These are phyloP conservation scores for Podaxis rugospora DNA, from an alignment of 768 basidiomycete genomes.

Conservation along the genomic window DNA sequence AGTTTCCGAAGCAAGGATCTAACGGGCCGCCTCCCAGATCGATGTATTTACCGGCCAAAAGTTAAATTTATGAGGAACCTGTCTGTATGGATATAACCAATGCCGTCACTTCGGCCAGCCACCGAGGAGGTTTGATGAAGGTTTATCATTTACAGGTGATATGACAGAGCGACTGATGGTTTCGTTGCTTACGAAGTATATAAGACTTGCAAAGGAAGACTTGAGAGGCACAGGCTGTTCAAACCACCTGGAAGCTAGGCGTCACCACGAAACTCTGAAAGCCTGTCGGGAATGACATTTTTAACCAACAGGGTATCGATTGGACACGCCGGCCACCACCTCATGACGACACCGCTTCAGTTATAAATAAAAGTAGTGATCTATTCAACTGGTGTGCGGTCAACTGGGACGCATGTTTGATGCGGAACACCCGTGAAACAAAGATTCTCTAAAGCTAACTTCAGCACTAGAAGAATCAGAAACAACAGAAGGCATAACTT, in stretches of 20 bases:
- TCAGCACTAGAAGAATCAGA: constrained; percentile 2
- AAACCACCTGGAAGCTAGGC: not conserved
- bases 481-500: not conserved
- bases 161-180: not conserved
- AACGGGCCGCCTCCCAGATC: not conserved
- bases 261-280: not conserved
- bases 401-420: not conserved
- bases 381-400: not conserved
- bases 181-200: not conserved
- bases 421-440: not conserved
- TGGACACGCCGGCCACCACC: not conserved
- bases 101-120: not conserved
- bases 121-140: not conserved
- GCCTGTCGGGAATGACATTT: not conserved
- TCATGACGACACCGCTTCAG: not conserved
- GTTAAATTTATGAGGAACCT: not conserved
- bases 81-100: not conserved
- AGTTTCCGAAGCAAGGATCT: not conserved
- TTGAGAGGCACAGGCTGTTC: too few species aligned
- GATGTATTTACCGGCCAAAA: not conserved
- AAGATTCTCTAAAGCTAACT: not conserved
- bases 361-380: not conserved
- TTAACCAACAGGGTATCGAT: not conserved
- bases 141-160: not conserved
- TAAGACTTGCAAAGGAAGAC: not conserved